Conservation (phyloP, 257 asterid species). For the Solanum dulcamara region DNA sequence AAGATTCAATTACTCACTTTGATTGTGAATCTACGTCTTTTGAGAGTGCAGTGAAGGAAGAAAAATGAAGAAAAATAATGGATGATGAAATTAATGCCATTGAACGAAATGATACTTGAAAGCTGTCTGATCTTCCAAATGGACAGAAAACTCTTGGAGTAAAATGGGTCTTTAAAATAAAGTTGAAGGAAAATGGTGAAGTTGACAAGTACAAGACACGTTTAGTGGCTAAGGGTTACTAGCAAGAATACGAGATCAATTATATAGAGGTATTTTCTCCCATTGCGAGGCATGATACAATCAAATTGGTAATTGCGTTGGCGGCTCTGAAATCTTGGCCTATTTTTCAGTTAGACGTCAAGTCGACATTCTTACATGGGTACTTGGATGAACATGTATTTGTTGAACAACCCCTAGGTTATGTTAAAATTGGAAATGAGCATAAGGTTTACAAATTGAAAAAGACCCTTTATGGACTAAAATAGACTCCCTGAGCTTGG, state of each 20-base stretch:
- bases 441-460: not conserved
- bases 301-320: not conserved
- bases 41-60: not conserved
- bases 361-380: not conserved
- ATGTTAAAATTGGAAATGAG: not conserved
- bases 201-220: not conserved
- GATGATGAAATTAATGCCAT: not conserved
- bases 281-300: not conserved
- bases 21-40: not conserved
- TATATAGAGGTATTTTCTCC: not conserved
- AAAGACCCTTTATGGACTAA: not conserved
- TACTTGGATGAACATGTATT: not conserved
- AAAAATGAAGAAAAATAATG: not conserved
- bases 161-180: not conserved
- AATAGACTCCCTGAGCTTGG: not conserved
- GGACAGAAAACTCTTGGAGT: not conserved
- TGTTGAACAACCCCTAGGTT: not conserved
- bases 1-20: not conserved
- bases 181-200: not conserved
- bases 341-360: not conserved
- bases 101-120: not conserved
- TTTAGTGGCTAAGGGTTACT: not conserved
- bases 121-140: not conserved
- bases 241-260: not conserved
- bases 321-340: not conserved